Percentiles rank a stretch among this genome's conserved stretches.
Conservation (phyloP, 805 yeast genomes). For the Saccharomycopsis malanga region DNA sequence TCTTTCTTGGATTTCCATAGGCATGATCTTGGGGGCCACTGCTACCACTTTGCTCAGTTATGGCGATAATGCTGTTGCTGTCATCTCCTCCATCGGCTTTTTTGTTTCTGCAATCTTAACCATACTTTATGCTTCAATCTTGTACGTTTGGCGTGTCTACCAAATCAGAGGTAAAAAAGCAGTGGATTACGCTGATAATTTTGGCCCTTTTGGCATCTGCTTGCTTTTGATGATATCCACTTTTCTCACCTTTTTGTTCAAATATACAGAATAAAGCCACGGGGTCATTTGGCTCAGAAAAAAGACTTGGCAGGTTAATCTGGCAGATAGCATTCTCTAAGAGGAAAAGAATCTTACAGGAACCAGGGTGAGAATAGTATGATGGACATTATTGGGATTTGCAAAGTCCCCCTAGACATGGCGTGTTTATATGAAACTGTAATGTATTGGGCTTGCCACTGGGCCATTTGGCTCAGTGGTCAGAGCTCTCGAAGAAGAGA, state of each 20-base stretch:
- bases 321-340: too few relatives aligned
- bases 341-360: too few relatives aligned
- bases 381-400: too few relatives aligned
- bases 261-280: slow-evolving; percentile 34
- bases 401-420: too few relatives aligned
- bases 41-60: slow-evolving; percentile 81
- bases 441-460: too few relatives aligned
- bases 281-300: too few relatives aligned
- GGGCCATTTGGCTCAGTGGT: too few relatives aligned
- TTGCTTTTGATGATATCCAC: slow-evolving; percentile 64
- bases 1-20: slow-evolving; percentile 88
- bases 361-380: too few relatives aligned
- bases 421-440: too few relatives aligned
- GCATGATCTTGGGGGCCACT: slow-evolving; percentile 80
- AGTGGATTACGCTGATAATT: slow-evolving; percentile 74
- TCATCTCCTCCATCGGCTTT: slow-evolving; percentile 81
- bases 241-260: slow-evolving; percentile 51
- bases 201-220: slow-evolving; percentile 85
- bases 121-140: slow-evolving; percentile 60
- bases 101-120: slow-evolving; percentile 73
- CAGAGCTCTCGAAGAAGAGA: too few relatives aligned
- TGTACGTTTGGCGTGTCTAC: slow-evolving; percentile 74
- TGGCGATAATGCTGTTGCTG: slow-evolving; percentile 63
- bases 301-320: too few relatives aligned
- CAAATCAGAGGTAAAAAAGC: slow-evolving; percentile 80